Percentiles rank a stretch among this genome's conserved stretches.
Conservation (phyloP, 306 rosid genomes). For the Calophaca sinica region DNA sequence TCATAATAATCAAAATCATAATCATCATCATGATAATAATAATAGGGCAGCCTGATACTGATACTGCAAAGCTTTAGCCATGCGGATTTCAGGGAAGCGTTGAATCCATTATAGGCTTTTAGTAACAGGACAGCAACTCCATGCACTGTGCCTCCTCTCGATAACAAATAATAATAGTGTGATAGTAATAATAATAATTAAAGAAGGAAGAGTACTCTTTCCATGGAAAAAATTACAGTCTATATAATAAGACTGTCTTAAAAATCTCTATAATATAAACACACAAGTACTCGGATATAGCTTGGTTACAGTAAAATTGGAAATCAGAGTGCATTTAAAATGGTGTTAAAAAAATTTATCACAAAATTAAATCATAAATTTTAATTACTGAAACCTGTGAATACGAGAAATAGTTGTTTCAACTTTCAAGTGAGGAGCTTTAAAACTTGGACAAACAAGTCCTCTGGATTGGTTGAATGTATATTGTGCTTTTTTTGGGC, state of each 20-base stretch:
- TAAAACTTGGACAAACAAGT: background rate
- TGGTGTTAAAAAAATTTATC: background rate
- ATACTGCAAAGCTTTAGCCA: background rate
- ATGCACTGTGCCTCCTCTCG: background rate
- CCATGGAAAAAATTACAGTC: background rate
- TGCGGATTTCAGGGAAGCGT: background rate
- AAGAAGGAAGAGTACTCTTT: background rate
- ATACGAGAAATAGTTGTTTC: background rate
- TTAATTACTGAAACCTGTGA: background rate
- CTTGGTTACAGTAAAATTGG: background rate
- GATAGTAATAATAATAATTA: no score
- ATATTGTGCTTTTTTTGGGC: background rate
- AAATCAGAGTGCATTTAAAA: background rate
- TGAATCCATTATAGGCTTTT: background rate
- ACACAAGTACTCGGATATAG: background rate
- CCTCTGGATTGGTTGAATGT: background rate
- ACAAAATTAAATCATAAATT: background rate
- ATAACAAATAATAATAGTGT: no score
- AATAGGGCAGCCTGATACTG: background rate
- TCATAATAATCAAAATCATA: background rate
- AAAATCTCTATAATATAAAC: background rate
- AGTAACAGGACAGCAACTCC: background rate
- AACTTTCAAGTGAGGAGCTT: background rate
- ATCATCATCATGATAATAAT: background rate
- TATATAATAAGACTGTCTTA: background rate